Conservation (phyloP, 2,329 filamentous ascomycete genomes). For the Helotiales sp. region DNA sequence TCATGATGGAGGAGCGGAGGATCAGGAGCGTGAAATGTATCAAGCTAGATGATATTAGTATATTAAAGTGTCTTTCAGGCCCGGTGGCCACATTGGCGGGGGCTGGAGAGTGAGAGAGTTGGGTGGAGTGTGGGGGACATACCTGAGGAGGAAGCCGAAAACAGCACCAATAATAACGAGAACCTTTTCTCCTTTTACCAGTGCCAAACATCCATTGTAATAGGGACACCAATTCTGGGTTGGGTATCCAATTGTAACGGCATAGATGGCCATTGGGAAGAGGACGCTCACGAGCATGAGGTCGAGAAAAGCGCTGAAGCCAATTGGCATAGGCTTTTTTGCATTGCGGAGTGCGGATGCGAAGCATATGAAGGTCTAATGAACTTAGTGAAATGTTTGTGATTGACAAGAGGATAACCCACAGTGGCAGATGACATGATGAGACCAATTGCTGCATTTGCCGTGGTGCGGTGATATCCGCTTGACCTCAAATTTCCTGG, state of each 20-base stretch:
- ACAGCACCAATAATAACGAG: neutral
- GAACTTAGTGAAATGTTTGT: neutral
- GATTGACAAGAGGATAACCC: neutral
- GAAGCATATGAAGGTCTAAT: neutral
- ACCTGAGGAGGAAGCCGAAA: neutral
- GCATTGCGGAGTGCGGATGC: neutral
- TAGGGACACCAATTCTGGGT: neutral
- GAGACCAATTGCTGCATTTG: neutral
- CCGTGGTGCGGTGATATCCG: neutral
- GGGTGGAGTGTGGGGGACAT: neutral
- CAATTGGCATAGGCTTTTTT: neutral
- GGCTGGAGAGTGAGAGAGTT: too few species aligned
- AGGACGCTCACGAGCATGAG: conserved; percentile 1
- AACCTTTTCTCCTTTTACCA: neutral
- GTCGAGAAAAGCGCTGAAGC: neutral
- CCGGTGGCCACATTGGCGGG: too few species aligned
- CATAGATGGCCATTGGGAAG: neutral
- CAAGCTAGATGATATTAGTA: neutral
- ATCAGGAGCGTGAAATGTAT: neutral
- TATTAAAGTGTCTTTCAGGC: neutral
- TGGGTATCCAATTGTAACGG: neutral
- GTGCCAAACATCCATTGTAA: neutral
- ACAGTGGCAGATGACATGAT: neutral
- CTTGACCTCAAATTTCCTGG: neutral
- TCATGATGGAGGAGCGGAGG: neutral